phyloP scores from a whole-genome alignment of 1,284 basidiomycete species.

The Mycena citricolor region DNA sequence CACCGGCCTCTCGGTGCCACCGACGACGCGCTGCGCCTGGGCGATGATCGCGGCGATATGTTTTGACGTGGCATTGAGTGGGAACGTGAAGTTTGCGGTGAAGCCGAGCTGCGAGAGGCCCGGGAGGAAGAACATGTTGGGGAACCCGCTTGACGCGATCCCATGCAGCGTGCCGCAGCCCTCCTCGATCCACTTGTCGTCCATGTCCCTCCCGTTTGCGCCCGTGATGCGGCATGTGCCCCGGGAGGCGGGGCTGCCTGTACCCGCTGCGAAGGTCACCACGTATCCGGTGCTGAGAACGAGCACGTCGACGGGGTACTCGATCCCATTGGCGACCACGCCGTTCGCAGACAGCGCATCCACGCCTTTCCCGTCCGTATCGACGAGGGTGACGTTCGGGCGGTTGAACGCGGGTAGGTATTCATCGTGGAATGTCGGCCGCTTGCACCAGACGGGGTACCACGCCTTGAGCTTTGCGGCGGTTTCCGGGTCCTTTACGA shows the following conservation, averaged over 20 bases:
- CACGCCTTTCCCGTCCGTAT: slow-evolving; percentile 24
- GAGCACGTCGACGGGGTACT: slow-evolving; percentile 22
- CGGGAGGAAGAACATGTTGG: slow-evolving; percentile 24
- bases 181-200: slow-evolving; percentile 18
- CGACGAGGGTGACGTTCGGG: slow-evolving; percentile 23
- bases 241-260: slow-evolving; percentile 6
- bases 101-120: slow-evolving; percentile 7
- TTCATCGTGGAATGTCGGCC: slow-evolving; percentile 21
- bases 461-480: slow-evolving; percentile 21
- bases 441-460: slow-evolving; percentile 21
- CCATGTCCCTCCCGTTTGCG: slow-evolving; percentile 13
- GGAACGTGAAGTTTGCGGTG: slow-evolving; percentile 14
- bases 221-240: slow-evolving; percentile 9
- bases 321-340: slow-evolving; percentile 15
- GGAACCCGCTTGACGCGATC: slow-evolving; percentile 17
- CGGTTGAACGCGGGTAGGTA: slow-evolving; percentile 23
- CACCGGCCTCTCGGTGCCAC: background rate
- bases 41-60: slow-evolving; percentile 17
- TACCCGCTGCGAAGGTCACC: background rate
- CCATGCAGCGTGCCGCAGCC: slow-evolving; percentile 20
- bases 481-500: slow-evolving; percentile 20
- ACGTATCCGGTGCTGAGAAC: slow-evolving; percentile 22
- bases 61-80: background rate
- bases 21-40: slow-evolving; percentile 1
- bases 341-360: slow-evolving; percentile 9